Percentiles rank a stretch among this genome's conserved stretches.
Evolutionary conservation across 208 protist species (phyloP).

Genomic region (Crithidia acanthocephali): DNA sequence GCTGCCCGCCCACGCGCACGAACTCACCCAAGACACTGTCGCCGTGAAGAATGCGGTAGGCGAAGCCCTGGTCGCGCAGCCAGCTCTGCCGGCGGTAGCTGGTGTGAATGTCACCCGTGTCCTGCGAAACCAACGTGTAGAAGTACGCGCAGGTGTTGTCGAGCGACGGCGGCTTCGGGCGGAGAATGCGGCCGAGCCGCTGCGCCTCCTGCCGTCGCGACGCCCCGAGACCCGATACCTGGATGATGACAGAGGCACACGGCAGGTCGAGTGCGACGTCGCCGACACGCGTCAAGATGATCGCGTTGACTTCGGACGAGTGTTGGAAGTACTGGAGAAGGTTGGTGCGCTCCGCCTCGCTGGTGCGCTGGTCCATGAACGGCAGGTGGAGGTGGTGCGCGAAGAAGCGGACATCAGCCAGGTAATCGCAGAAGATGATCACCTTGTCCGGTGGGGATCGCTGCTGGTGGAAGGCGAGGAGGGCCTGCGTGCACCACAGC

Average conservation of each 20-base stretch:
- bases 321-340: constrained; percentile 89
- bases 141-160: constrained; percentile 98
- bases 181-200: constrained; percentile 97
- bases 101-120: constrained; percentile 97
- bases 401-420: constrained; percentile 85
- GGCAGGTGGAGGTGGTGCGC: constrained; percentile 83
- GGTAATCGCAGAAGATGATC: constrained; percentile 93
- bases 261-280: constrained; percentile 99
- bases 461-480: constrained; percentile 96
- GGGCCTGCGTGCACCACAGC: constrained; percentile 89
- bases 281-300: constrained; percentile 98
- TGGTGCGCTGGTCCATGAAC: constrained; percentile 87
- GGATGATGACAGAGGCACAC: constrained; percentile 99
- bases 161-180: constrained; percentile 91
- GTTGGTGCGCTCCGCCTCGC: constrained; percentile 81
- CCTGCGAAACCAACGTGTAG: constrained; percentile 98
- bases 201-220: constrained; percentile 97
- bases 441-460: constrained; percentile 93
- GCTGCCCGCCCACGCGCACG: constrained; percentile 49
- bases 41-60: constrained; percentile 82
- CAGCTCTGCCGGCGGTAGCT: constrained; percentile 98
- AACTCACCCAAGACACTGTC: constrained; percentile 59
- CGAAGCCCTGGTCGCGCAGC: constrained; percentile 97
- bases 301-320: constrained; percentile 85
- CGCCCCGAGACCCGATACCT: constrained; percentile 97